Base-by-base conservation (phyloP, 208 protist species). In the Acanthamoeba healyi region DNA sequence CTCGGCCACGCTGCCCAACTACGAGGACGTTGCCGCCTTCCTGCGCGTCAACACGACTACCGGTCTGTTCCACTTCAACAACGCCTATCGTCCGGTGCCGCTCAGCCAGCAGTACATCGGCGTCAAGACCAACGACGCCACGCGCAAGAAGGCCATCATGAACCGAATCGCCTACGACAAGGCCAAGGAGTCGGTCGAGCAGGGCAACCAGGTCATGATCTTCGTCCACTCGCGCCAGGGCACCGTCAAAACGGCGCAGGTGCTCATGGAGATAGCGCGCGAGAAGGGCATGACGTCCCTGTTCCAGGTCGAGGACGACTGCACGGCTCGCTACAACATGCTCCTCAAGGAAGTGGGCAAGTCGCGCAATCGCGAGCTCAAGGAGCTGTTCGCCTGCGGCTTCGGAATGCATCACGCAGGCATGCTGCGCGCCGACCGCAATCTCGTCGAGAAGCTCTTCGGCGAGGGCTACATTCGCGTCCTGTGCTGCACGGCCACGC, bases 1-100 rank as follows among this genome's bases (percentile, higher is more conserved):
- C 6, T 99, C 98, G 54, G 99, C 99, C n/a, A 99, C 99, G 42
- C 96, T 99, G n/a, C 99, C 99, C 44, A 99, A 99, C 97, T 99
- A 99, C 72, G 56, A 98, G 94, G 99, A 99, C 94, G 99, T 99
- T n/a, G 99, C 99, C 6, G 94, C 98, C 61, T 99, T 99, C 93
- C 95, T 99, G 81, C 96, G 95, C 10, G 98, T 98, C 12, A 98
- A 99, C 93, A 95, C 98, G 46, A 70, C 97, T 15, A 98, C 97
- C 44, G 99, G 99, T 12, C 97, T 99, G 26, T 99, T 99, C 92
- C 98, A 98, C 34, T 99, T 99, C 96, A 98, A 98, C 56, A 94
- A 96, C 19, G 97, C 98, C 56, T 99, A 99, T 95, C 97, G 99
- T 15, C 99, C 99, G 19, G 99, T 99, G 22, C 99, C 99, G 19